Conservation (phyloP, 1,284 basidiomycete species). For the Malassezia yamatoensis region DNA sequence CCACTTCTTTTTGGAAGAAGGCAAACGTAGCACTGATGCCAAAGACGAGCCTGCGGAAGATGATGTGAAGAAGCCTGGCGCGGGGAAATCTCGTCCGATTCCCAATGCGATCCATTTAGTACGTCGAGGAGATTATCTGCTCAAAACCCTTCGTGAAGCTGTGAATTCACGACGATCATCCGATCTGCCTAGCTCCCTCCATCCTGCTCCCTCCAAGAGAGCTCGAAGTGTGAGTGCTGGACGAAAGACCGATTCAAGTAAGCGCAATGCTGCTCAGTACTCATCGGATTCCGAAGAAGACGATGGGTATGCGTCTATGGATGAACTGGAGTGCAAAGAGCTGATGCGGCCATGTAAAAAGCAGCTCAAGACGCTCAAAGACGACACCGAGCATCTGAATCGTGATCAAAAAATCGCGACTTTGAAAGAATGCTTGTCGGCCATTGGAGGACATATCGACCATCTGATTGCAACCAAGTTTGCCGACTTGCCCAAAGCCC, state of each 20-base stretch:
- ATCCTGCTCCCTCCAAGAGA: slow-evolving; percentile 11
- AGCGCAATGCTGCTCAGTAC: slow-evolving; percentile 18
- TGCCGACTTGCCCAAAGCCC: slow-evolving; percentile 60
- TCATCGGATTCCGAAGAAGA: slow-evolving; percentile 28
- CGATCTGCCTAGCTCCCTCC: not conserved
- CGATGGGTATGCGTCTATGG: slow-evolving; percentile 62
- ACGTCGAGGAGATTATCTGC: slow-evolving; percentile 85
- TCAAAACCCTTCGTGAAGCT: slow-evolving; percentile 72
- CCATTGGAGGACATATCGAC: slow-evolving; percentile 87
- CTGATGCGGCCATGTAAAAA: slow-evolving; percentile 91
- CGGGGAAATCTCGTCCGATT: slow-evolving; percentile 35
- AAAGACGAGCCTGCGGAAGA: slow-evolving; percentile 50
- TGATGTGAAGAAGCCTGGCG: slow-evolving; percentile 24
- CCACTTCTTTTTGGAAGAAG: slow-evolving; percentile 96
- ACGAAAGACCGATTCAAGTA: slow-evolving; percentile 17
- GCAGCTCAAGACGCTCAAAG: slow-evolving; percentile 86
- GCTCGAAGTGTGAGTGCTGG: slow-evolving; percentile 21
- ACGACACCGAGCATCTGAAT: slow-evolving; percentile 76
- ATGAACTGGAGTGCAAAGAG: slow-evolving; percentile 87
- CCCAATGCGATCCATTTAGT: slow-evolving; percentile 67
- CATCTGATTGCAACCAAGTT: slow-evolving; percentile 64
- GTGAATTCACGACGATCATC: not conserved
- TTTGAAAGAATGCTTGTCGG: slow-evolving; percentile 85
- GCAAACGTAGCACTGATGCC: slow-evolving; percentile 47
- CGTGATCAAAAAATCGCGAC: slow-evolving; percentile 90